These are phyloP conservation scores for Monilinia fructicola DNA, from an alignment of 2,329 filamentous ascomycete species.

Conservation along the genomic window DNA sequence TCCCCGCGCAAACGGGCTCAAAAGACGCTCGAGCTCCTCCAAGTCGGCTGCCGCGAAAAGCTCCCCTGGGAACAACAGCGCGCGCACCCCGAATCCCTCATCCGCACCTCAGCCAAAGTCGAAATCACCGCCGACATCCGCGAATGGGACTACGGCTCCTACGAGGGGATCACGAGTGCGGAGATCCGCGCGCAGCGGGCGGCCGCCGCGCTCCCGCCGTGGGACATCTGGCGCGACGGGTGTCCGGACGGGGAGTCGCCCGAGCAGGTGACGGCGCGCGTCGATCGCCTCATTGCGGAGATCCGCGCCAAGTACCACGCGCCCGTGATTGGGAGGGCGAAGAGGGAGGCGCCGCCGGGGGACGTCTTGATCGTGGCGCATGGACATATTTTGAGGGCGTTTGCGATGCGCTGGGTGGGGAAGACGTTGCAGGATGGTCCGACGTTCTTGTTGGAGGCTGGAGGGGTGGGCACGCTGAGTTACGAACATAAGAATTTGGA, in stretches of 20 bases:
- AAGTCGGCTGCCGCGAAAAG: conserved; percentile 65
- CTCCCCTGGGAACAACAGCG: conserved; percentile 68
- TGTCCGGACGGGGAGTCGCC: conserved; percentile 75
- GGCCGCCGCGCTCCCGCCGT: conserved; percentile 48
- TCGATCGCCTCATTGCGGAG: conserved; percentile 74
- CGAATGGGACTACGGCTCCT: conserved; percentile 76
- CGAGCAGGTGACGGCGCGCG: conserved; percentile 66
- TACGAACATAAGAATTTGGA: conserved; percentile 78
- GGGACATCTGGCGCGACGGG: conserved; percentile 90
- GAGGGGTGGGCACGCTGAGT: conserved; percentile 79
- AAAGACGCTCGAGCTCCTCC: conserved; percentile 84
- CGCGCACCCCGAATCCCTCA: conserved; percentile 18
- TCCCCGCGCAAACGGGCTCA: conserved; percentile 83
- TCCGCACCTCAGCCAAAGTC: conserved; percentile 59
- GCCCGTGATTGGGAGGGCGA: conserved; percentile 50
- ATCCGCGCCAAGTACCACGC: conserved; percentile 64
- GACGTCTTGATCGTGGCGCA: conserved; percentile 81
- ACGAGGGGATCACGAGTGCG: conserved; percentile 74
- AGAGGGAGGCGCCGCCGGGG: no score
- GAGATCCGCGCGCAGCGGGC: conserved; percentile 54
- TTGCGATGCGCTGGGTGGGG: conserved; percentile 82
- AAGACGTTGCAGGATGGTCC: conserved; percentile 71
- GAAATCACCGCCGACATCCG: conserved; percentile 70
- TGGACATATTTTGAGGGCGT: conserved; percentile 83
- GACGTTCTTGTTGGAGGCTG: conserved; percentile 80